These are phyloP conservation scores for Arabidopsis lyrata DNA, from an alignment of 441 rosid species.

Conservation along the genomic window DNA sequence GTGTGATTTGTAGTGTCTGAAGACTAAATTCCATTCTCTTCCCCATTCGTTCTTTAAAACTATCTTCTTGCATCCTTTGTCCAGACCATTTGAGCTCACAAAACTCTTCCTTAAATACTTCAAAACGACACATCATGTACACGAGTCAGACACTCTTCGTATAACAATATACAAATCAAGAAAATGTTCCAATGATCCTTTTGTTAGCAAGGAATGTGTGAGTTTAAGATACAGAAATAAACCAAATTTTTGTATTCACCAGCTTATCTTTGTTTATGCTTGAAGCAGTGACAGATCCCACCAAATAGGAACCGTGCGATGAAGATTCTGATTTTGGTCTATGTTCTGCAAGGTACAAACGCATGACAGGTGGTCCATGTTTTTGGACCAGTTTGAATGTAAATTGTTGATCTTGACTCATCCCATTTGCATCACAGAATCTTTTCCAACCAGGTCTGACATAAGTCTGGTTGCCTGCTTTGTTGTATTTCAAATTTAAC, in stretches of 20 bases:
- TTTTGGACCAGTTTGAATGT: slow-evolving; percentile 22
- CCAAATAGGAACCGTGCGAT: not conserved
- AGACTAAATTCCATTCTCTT: slow-evolving; percentile 27
- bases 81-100: slow-evolving; percentile 33
- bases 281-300: slow-evolving; percentile 21
- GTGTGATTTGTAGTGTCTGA: slow-evolving; percentile 1
- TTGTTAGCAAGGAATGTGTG: not conserved
- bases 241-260: slow-evolving; percentile 25
- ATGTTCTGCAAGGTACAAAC: slow-evolving; percentile 18
- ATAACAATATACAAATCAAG: not conserved
- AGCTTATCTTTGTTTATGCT: not conserved
- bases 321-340: slow-evolving; percentile 10
- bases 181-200: not conserved
- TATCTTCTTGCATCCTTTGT: slow-evolving; percentile 30
- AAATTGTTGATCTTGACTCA: slow-evolving; percentile 10
- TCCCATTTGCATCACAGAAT: slow-evolving; percentile 34
- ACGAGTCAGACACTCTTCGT: not conserved
- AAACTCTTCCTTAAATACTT: slow-evolving; percentile 31
- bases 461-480: slow-evolving; percentile 5
- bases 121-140: slow-evolving; percentile 8
- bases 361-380: slow-evolving; percentile 14
- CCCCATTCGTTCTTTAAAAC: slow-evolving; percentile 25
- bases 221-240: slow-evolving; percentile 2
- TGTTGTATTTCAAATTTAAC: not conserved
- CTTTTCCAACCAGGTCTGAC: slow-evolving; percentile 35